phyloP scores from a whole-genome alignment of 345 rosid species.

The Melastoma malabathricum region DNA sequence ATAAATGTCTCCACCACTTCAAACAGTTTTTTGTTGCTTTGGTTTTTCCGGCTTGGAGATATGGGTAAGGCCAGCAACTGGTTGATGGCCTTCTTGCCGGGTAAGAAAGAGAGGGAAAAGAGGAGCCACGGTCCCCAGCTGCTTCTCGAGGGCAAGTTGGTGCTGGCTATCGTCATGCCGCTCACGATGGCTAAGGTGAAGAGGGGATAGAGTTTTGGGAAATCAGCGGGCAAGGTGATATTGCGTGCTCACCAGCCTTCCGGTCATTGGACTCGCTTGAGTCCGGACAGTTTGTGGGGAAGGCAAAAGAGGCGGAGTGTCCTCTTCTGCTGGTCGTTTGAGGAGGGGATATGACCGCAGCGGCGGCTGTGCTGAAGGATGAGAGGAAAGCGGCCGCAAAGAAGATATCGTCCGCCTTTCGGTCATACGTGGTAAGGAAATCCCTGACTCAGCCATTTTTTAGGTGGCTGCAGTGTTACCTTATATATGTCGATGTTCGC shows the following conservation, averaged over 20 bases:
- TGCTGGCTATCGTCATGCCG: conserved; percentile 9
- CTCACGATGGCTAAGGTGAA: conserved; percentile 14
- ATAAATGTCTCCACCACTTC: background rate
- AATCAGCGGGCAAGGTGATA: conserved; percentile 18
- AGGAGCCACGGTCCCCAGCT: conserved; percentile 6
- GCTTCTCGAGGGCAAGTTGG: conserved; percentile 6
- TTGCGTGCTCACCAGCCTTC: conserved; percentile 10
- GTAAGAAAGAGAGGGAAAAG: conserved; percentile 32
- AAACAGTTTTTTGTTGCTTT: background rate
- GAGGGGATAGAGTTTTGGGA: conserved; percentile 61
- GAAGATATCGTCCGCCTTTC: conserved; percentile 42
- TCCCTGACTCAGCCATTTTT: no score
- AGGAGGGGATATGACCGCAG: conserved; percentile 2
- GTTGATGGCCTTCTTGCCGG: conserved; percentile 36
- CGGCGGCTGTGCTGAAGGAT: conserved; percentile 4
- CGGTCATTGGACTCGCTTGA: conserved; percentile 21
- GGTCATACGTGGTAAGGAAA: conserved; percentile 38
- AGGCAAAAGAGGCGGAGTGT: conserved; percentile 2
- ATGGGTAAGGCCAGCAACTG: conserved; percentile 56
- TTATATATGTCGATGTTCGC: background rate
- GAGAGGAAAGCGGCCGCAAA: conserved; percentile 39
- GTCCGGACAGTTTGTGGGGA: conserved; percentile 9
- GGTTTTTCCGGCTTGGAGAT: background rate
- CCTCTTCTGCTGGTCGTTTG: conserved; percentile 4
- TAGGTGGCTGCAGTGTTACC: no score